Base-by-base conservation (phyloP, 2,329 filamentous ascomycete species). In the Cladobotryum protrusum region DNA sequence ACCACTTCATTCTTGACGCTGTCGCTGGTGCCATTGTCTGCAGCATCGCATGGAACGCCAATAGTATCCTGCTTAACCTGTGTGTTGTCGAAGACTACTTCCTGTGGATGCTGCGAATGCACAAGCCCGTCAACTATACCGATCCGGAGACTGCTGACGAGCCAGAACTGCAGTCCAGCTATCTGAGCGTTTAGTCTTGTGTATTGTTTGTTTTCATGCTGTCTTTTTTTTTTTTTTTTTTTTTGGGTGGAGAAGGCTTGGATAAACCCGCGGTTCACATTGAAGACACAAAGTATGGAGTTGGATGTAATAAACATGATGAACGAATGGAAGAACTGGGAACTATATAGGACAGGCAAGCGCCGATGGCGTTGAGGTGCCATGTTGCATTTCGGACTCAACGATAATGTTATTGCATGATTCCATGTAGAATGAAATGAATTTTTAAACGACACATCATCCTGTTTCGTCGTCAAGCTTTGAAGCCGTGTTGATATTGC, bases 1-100 rank as follows among this genome's bases (percentile, higher is more conserved):
- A 88, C 63, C 85, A 88, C 65, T 85, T 87, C 62, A 75, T 87
- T 43, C 75, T 88, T 6, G 85, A 88, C 61, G 85, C 85, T 0
- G 76, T 87, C 2, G 85, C 83, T 0, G 85, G 85, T 13, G 80
- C 82, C 5, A 60, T 78, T 32, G 82, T 88, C 3, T 87, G 84
- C 57, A 72, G 70, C 3, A 55, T 86, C 5, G 83, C 82, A 1
- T 88, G 85, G 84, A 65, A 76, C 49, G 64, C 65, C 43, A 79
- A 79, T 57, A 63, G 63, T 29, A 59, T 77, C 14, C 62, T 88
- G 49, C 67, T 86, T 48, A 87, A 87, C 62, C 63, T 87, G 48
- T 66, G 85, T 32, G 74, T 79, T 2, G 29, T 87, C 14, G 85
- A 87, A 62, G 85, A 88, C 58, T 86, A 82, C 61, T 85, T 87